Evolutionary conservation across 2,329 filamentous ascomycete species (phyloP).

Genomic region (Aureobasidium sp.): DNA sequence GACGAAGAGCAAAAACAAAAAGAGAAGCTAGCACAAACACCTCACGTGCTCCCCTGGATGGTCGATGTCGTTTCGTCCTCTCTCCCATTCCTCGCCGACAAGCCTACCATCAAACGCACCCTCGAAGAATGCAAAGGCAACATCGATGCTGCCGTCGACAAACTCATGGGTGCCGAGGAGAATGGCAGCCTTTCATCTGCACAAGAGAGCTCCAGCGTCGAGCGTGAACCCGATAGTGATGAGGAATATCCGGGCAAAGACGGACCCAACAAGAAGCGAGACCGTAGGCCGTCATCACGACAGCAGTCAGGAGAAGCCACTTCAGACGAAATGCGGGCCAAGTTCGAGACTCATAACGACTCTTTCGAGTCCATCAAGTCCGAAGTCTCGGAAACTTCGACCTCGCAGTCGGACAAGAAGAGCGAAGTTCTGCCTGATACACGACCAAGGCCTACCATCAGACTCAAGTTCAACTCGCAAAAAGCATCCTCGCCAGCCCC

Average conservation of each 20-base stretch:
- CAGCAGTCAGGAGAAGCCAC: slow-evolving; percentile 19
- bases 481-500: slow-evolving; percentile 24
- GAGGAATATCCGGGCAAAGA: slow-evolving; percentile 31
- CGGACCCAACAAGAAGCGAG: slow-evolving; percentile 46
- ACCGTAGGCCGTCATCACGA: slow-evolving; percentile 37
- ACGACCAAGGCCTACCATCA: slow-evolving; percentile 15
- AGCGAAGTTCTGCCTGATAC: not conserved
- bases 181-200: slow-evolving; percentile 32
- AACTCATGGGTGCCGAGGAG: slow-evolving; percentile 42
- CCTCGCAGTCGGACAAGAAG: slow-evolving; percentile 13
- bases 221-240: slow-evolving; percentile 45
- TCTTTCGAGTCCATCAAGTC: slow-evolving; percentile 27
- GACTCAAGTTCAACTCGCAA: slow-evolving; percentile 24
- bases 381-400: slow-evolving; percentile 19
- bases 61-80: slow-evolving; percentile 44
- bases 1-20: slow-evolving; percentile 33
- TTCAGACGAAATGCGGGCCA: slow-evolving; percentile 23
- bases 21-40: slow-evolving; percentile 28
- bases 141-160: slow-evolving; percentile 44
- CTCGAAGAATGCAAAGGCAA: slow-evolving; percentile 46
- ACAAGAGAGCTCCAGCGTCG: slow-evolving; percentile 39
- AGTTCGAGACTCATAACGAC: slow-evolving; percentile 21
- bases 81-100: slow-evolving; percentile 42
- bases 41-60: slow-evolving; percentile 45
- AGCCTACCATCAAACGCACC: slow-evolving; percentile 42